Percentiles rank a stretch among this genome's conserved stretches.
These are phyloP conservation scores for apple (Malus domestica) DNA, from an alignment of 306 rosid species.

Conservation along the genomic window DNA sequence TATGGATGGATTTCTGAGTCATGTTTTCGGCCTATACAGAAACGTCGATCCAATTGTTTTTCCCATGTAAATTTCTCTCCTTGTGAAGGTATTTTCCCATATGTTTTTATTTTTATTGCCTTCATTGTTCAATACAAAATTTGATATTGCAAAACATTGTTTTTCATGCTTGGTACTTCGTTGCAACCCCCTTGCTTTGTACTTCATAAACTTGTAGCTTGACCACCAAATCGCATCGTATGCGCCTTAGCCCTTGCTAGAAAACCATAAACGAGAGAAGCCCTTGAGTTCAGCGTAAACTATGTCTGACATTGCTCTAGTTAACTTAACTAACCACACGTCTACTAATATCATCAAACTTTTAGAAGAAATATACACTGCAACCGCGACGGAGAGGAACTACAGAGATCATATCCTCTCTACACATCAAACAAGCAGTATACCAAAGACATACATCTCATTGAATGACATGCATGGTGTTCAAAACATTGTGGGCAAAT, in stretches of 20 bases:
- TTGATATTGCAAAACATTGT: neutral
- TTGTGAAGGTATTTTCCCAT: neutral
- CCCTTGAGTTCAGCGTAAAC: too few species aligned
- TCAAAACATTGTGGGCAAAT: neutral
- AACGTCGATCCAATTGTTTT: slow-evolving; percentile 24
- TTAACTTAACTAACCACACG: neutral
- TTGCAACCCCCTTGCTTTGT: too few species aligned
- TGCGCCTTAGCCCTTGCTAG: neutral
- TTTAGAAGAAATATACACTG: neutral
- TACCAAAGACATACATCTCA: neutral
- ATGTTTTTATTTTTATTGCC: neutral
- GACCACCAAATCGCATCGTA: neutral
- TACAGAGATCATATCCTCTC: too few species aligned
- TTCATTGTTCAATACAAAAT: neutral
- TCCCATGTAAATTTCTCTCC: neutral
- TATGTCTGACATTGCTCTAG: too few species aligned
- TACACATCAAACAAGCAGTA: neutral
- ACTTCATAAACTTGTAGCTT: neutral
- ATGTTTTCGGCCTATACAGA: slow-evolving; percentile 58
- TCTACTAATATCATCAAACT: neutral
- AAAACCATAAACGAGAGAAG: neutral
- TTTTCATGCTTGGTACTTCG: neutral
- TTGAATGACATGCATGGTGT: neutral
- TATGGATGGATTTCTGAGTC: slow-evolving; percentile 50
- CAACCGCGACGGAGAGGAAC: neutral